phyloP scores from a whole-genome alignment of 73 alveolate genomes.

The Symbiodinium pilosum region DNA sequence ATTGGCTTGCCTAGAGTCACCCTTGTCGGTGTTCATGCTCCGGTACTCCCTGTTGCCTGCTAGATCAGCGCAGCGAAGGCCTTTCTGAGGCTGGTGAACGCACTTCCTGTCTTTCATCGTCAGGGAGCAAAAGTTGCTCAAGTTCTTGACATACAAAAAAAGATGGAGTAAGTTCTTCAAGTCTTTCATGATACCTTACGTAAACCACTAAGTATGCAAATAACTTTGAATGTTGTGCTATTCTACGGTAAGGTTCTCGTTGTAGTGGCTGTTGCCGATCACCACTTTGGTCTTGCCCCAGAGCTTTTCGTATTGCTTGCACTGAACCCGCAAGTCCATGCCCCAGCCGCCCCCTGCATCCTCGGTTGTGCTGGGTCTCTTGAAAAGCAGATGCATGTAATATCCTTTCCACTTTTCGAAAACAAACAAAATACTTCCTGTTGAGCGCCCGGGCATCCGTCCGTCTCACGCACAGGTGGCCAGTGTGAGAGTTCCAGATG shows the following conservation, averaged over 20 bases:
- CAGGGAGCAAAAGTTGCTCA: background rate
- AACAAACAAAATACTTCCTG: background rate
- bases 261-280: slow-evolving; percentile 3
- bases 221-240: background rate
- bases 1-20: slow-evolving; percentile 5
- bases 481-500: slow-evolving; percentile 7
- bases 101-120: background rate
- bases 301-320: slow-evolving; percentile 2
- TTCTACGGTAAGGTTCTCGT: background rate
- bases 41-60: slow-evolving; percentile 20
- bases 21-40: background rate
- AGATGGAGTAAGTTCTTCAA: too few species aligned
- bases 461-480: slow-evolving; percentile 6
- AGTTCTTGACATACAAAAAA: too few species aligned
- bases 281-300: slow-evolving; percentile 20
- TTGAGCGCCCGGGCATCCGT: background rate
- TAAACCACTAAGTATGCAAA: background rate
- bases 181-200: too few species aligned
- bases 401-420: background rate
- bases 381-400: background rate
- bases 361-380: background rate
- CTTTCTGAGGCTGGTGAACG: background rate
- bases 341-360: background rate
- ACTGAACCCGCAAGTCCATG: slow-evolving; percentile 31
- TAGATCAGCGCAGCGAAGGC: background rate